A percentile compares a stretch with the other conserved stretches of the same genome.
phyloP scores from a whole-genome alignment of 2,329 filamentous ascomycete genomes.

The Colletotrichum nymphaeae region DNA sequence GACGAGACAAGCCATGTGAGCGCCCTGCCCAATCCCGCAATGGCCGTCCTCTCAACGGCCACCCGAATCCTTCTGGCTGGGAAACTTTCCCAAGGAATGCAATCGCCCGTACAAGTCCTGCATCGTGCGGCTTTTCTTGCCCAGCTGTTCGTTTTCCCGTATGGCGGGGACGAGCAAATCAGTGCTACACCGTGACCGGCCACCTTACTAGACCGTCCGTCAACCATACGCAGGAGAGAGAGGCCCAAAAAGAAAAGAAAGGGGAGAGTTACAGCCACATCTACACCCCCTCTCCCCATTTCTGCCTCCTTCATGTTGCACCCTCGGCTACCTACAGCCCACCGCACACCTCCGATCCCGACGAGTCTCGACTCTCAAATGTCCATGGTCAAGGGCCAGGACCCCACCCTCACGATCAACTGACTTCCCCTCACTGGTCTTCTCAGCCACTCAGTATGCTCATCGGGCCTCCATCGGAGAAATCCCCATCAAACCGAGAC shows the following conservation, averaged over 20 bases:
- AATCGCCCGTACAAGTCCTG: background rate
- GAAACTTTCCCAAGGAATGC: background rate
- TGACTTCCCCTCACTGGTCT: conserved; percentile 33
- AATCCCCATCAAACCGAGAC: conserved; percentile 31
- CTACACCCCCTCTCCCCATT: conserved; percentile 14
- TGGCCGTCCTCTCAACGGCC: conserved; percentile 4
- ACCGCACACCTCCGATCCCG: conserved; percentile 29
- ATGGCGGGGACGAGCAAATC: conserved; percentile 10
- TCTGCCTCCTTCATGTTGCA: conserved; percentile 17
- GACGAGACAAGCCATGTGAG: background rate
- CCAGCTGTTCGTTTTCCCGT: no score
- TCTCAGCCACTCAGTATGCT: conserved; percentile 30
- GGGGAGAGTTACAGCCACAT: background rate
- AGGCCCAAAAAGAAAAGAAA: conserved; percentile 4
- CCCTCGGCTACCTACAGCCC: conserved; percentile 14
- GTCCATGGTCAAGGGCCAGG: conserved; percentile 15
- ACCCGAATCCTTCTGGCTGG: background rate
- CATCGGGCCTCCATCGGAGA: conserved; percentile 33
- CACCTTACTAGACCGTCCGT: conserved; percentile 20
- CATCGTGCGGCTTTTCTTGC: conserved; percentile 9
- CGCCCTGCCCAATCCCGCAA: conserved; percentile 5
- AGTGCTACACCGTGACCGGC: conserved; percentile 25
- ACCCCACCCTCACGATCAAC: conserved; percentile 34
- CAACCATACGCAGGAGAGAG: background rate
- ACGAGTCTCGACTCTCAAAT: conserved; percentile 34